Conservation (phyloP, 2,329 filamentous ascomycete genomes). For the Metarhizium anisopliae region DNA sequence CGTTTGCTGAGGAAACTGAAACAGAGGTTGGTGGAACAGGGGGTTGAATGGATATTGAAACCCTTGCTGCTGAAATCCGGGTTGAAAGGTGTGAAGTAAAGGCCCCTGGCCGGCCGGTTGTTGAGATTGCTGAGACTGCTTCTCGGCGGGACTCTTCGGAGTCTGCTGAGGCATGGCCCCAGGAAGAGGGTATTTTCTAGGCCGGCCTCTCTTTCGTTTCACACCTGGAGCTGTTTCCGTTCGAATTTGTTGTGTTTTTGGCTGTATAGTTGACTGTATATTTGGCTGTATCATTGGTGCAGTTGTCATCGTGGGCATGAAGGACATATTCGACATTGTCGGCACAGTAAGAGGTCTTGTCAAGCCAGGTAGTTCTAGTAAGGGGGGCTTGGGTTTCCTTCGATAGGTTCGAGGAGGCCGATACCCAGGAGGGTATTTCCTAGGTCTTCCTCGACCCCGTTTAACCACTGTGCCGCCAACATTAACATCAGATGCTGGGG, state of each 20-base stretch:
- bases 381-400: neutral
- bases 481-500: neutral
- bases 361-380: neutral
- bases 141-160: neutral
- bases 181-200: constrained; percentile 4
- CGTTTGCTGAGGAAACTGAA: constrained; percentile 2
- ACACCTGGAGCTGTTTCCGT: neutral
- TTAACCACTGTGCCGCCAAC: neutral
- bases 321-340: neutral
- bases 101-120: constrained; percentile 4
- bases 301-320: neutral
- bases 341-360: neutral
- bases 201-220: constrained; percentile 6
- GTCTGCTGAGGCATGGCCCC: neutral
- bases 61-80: constrained; percentile 3
- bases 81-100: constrained; percentile 2
- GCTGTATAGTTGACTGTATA: neutral
- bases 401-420: neutral
- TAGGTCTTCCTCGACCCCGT: constrained; percentile 1
- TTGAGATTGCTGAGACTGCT: neutral
- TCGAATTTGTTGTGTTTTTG: neutral
- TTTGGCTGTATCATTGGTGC: neutral
- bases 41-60: constrained; percentile 6
- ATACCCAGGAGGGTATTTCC: constrained; percentile 1
- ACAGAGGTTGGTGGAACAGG: constrained; percentile 1